Base-by-base conservation (phyloP, 768 basidiomycete genomes). In the Auriscalpium orientale region DNA sequence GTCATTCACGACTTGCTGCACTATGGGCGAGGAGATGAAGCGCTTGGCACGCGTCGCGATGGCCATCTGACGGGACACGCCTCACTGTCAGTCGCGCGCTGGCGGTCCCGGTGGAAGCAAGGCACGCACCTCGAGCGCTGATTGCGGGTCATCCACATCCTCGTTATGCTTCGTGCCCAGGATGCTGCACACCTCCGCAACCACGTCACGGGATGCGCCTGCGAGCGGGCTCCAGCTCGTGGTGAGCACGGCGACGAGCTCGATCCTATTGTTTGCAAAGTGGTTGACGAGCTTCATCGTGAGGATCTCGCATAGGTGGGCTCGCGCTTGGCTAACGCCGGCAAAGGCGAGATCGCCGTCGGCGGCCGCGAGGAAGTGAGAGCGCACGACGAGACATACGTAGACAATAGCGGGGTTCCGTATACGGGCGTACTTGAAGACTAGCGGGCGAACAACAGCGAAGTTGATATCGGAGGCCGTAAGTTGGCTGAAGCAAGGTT, bases 1-100 rank as follows among this genome's bases (percentile, higher is more conserved):
- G 53, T 93, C 88, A 62, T 86, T 85, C 37, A 98, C 82, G 28
- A 97, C 85, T 53, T 83, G 83, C 68, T 98, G 95, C 3, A 91
- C 84, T 21, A 97, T 78, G 0, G 91, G 84, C 0, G 87, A 82
- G 1, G 91, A 79, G 11, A 97, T 74, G 65, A 98, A 95, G 33
- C 79, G 75, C 68, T 95, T 98, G 4, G 92, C 80, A 52, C 83
- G 75, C 0, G 91, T 93, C 8, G 87, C 81, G 62, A 98, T 91
- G 3, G 93, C 92, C 79, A 97, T 85, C 89, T 94, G 65, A 49
- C 33, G 53, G 44, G 40, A n/a, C 28, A 18, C n/a, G n/a, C n/a
- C n/a, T n/a, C 35, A 46, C 15, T 8, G 33, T 21, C 12, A 22
- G 21, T 35, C 12, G 8, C 35, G 16, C 36, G 33, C 58, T n/a